phyloP scores from a whole-genome alignment of 192 early-diverging fungal species.

The Coemansia brasiliensis region DNA sequence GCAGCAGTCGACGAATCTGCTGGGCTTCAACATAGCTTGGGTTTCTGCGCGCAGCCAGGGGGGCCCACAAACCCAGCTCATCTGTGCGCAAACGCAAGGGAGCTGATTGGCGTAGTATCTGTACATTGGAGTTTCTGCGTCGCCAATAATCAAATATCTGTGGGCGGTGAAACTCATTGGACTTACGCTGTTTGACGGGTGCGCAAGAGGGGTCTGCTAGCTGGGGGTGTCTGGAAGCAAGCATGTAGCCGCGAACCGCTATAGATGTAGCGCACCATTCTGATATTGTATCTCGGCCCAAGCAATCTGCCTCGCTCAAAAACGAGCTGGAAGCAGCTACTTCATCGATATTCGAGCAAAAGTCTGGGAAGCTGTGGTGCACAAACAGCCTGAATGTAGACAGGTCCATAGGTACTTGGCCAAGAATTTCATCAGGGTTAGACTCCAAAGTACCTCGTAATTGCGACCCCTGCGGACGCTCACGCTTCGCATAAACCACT shows the following conservation, averaged over 20 bases:
- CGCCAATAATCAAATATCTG: slow-evolving; percentile 37
- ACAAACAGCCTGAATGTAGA: slow-evolving; percentile 58
- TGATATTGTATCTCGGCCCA: background rate
- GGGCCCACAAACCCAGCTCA: slow-evolving; percentile 29
- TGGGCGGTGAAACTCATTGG: slow-evolving; percentile 32
- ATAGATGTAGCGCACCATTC: slow-evolving; percentile 5
- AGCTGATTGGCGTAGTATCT: slow-evolving; percentile 12
- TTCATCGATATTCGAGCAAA: slow-evolving; percentile 56
- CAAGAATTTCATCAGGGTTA: slow-evolving; percentile 46
- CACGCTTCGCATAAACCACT: slow-evolving; percentile 61
- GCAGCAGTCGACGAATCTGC: background rate
- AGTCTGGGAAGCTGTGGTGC: slow-evolving; percentile 60
- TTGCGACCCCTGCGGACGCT: background rate
- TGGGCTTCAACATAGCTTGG: background rate
- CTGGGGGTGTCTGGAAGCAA: slow-evolving; percentile 18
- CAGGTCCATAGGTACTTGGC: slow-evolving; percentile 57
- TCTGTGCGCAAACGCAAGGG: slow-evolving; percentile 16
- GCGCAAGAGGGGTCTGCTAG: background rate
- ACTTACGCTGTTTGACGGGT: slow-evolving; percentile 3
- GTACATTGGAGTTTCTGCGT: background rate
- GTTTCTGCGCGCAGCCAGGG: slow-evolving; percentile 4
- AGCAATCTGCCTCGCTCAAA: slow-evolving; percentile 56
- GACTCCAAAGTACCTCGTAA: slow-evolving; percentile 31
- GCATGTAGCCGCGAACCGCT: slow-evolving; percentile 36
- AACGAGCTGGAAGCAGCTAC: slow-evolving; percentile 48